Base-by-base conservation (phyloP, 192 early-diverging fungal genomes). In the Thoreauomyces humboldtii region DNA sequence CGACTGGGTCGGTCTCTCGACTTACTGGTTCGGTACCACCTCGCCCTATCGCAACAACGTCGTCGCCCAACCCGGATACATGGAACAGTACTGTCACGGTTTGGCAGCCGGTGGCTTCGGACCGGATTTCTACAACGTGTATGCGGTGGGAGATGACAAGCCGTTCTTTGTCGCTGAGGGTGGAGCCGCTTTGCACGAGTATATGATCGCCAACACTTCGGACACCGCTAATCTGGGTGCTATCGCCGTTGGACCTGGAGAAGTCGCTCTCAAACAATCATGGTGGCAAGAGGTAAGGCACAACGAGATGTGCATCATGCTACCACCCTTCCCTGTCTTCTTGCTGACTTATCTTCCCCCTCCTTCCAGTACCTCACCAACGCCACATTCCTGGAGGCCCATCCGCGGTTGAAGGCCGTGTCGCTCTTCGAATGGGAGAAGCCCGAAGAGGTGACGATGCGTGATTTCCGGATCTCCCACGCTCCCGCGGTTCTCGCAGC, bases 1-100 rank as follows among this genome's bases (percentile, higher is more conserved):
- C 4, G 74, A 76, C 69, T 77, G 74, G 74, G 69, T 77, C 32
- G 78, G 78, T 4, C 24, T 76, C 28, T 80, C 78, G 22, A 63
- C 63, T 21, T 77, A 73, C 56, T 63, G 32, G 34, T 73, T 62
- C 28, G 75, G 75, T 34, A 14, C 43, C 45, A 22, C 29, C 11
- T 63, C 27, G 51, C 60, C 61, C 7, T 70, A 63, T 32, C 5
- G 36, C 2, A 55, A 22, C 33, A 70, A 63, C 44, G 61, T 27
- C 37, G 5, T 61, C 36, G 35, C 59, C 33, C 22, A 50, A 9
- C 17, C 47, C 36, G 68, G 68, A 17, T 27, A 31, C 37, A 45
- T 55, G 32, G 12, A 28, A 4, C 6, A 33, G 1, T n/a, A 60
- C 32, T 31, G 45, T 32, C 65, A 68, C 64, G 64, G 64, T 9